A percentile compares a stretch with the other conserved stretches of the same genome.
Conservation (phyloP, 495 filamentous ascomycete species). For the Trichoderma virens region DNA sequence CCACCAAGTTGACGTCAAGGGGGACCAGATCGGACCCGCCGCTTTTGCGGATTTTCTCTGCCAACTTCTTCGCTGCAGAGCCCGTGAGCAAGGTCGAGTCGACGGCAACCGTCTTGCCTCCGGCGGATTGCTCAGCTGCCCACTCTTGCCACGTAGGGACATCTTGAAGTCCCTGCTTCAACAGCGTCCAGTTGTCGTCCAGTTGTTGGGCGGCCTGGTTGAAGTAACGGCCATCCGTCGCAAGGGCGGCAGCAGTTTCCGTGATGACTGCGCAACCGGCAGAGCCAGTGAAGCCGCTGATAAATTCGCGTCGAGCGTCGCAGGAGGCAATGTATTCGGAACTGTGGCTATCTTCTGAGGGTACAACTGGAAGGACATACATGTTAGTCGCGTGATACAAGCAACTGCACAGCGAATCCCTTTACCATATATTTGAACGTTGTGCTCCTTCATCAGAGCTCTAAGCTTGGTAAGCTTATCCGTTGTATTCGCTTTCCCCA, state of each 20-base stretch:
- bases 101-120: conserved; percentile 81
- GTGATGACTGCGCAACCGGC: conserved; percentile 90
- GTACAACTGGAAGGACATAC: conserved; percentile 60
- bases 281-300: conserved; percentile 92
- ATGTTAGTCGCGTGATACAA: conserved; percentile 12
- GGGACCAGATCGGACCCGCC: conserved; percentile 68
- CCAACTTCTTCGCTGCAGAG: conserved; percentile 75
- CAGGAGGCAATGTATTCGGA: conserved; percentile 96
- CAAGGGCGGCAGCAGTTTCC: conserved; percentile 75
- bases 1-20: conserved; percentile 74
- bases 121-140: conserved; percentile 77
- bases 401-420: conserved; percentile 18
- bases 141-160: conserved; percentile 98
- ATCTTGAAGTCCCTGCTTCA: conserved; percentile 89
- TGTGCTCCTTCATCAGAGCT: conserved; percentile 78
- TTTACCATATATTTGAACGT: conserved; percentile 96
- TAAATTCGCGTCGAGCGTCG: conserved; percentile 85
- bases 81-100: conserved; percentile 85
- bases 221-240: conserved; percentile 97
- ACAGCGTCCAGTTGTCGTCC: conserved; percentile 81
- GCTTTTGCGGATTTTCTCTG: conserved; percentile 80
- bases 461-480: conserved; percentile 69
- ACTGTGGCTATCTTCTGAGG: conserved; percentile 94
- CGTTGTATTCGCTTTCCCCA: conserved; percentile 80
- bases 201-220: conserved; percentile 93